Conservation (phyloP, 306 rosid species). For the Prunus mongolica region DNA sequence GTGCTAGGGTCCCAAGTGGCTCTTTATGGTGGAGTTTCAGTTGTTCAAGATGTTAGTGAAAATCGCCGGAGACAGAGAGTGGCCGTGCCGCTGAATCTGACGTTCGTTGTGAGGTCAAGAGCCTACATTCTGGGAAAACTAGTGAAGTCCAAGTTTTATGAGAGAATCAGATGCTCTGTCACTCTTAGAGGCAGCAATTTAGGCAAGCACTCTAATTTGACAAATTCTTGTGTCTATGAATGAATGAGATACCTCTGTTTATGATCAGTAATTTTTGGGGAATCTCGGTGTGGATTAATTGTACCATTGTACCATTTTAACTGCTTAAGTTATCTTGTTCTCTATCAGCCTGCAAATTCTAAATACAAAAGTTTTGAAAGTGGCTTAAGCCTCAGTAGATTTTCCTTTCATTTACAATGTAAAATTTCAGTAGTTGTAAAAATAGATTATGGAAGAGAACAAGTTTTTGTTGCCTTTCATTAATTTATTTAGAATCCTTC, state of each 20-base stretch:
- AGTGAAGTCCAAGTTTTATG: slow-evolving; percentile 73
- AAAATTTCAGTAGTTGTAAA: not conserved
- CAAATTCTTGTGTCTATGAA: slow-evolving; percentile 50
- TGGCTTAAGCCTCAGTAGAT: not conserved
- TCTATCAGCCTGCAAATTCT: not conserved
- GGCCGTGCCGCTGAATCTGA: slow-evolving; percentile 62
- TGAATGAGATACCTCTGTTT: slow-evolving; percentile 11
- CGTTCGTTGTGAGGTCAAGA: slow-evolving; percentile 74
- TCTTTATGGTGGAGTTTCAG: slow-evolving; percentile 71
- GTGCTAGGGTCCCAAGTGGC: slow-evolving; percentile 70
- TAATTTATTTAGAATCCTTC: not conserved
- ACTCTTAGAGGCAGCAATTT: slow-evolving; percentile 58
- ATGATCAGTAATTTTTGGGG: not conserved
- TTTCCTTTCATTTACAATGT: not conserved
- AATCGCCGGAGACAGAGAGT: slow-evolving; percentile 25
- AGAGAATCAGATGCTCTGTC: slow-evolving; percentile 56
- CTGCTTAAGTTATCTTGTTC: not conserved
- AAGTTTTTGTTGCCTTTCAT: not conserved
- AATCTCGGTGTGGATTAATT: not conserved
- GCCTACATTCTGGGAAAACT: slow-evolving; percentile 74
- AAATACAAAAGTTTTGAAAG: not conserved
- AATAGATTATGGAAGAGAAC: not conserved
- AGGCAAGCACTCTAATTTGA: slow-evolving; percentile 57
- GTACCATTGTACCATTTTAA: not conserved
- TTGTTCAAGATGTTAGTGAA: slow-evolving; percentile 26